phyloP scores from a whole-genome alignment of 495 filamentous ascomycete species.

The Cenococcum geophilum region DNA sequence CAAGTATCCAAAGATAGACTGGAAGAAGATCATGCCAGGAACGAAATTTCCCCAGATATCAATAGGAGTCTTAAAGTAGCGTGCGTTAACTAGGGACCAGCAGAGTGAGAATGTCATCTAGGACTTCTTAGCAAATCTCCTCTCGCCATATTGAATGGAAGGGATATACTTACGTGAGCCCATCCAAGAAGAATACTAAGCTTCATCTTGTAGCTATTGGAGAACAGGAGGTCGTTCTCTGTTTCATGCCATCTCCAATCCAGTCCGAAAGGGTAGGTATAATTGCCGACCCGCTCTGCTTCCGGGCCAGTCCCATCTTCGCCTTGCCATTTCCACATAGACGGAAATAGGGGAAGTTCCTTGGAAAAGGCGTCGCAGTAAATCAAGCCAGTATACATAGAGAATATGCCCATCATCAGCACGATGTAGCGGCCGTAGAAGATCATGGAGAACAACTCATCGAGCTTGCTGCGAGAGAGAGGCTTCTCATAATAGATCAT shows the following conservation, averaged over 20 bases:
- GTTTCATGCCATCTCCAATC: slow-evolving; percentile 97
- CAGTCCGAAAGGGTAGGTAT: slow-evolving; percentile 90
- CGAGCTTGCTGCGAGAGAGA: slow-evolving; percentile 74
- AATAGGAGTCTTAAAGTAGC: slow-evolving; percentile 86
- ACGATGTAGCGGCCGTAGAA: slow-evolving; percentile 99
- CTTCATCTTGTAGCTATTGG: slow-evolving; percentile 99
- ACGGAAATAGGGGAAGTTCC: slow-evolving; percentile 76
- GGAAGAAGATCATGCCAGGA: slow-evolving; percentile 98
- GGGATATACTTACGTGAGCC: slow-evolving; percentile 59
- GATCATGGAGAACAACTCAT: slow-evolving; percentile 94
- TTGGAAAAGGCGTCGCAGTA: slow-evolving; percentile 99
- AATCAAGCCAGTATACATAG: slow-evolving; percentile 92
- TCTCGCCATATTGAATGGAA: not conserved
- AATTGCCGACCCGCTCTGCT: slow-evolving; percentile 58
- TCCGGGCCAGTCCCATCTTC: slow-evolving; percentile 50
- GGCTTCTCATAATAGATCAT: slow-evolving; percentile 97
- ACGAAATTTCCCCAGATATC: slow-evolving; percentile 97
- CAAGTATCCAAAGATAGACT: slow-evolving; percentile 96
- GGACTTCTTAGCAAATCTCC: slow-evolving; percentile 14
- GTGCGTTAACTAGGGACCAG: slow-evolving; percentile 86
- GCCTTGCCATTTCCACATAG: slow-evolving; percentile 80
- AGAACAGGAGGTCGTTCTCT: slow-evolving; percentile 88
- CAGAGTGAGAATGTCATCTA: slow-evolving; percentile 95
- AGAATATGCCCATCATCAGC: slow-evolving; percentile 95
- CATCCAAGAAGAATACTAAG: slow-evolving; percentile 93